phyloP scores from a whole-genome alignment of 2,329 filamentous ascomycete genomes.

The Tolypocladium tropicale region DNA sequence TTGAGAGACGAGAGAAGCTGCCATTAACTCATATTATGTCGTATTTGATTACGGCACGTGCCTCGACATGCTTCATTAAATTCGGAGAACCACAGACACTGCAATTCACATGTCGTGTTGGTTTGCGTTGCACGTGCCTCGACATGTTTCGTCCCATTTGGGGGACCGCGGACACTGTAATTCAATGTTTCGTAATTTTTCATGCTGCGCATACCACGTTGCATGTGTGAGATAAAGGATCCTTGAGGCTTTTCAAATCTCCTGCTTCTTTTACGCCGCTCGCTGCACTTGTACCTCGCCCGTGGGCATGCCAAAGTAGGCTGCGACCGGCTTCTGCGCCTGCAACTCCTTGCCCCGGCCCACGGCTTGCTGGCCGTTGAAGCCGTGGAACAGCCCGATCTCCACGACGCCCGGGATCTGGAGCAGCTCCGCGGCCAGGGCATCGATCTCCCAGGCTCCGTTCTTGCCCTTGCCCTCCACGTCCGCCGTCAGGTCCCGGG shows the following conservation, averaged over 20 bases:
- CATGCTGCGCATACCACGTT: too few relatives aligned
- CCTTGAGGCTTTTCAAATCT: neutral
- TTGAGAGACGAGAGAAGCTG: neutral
- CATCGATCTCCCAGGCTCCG: slow-evolving; percentile 71
- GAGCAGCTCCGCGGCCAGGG: slow-evolving; percentile 65
- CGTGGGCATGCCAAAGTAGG: slow-evolving; percentile 88
- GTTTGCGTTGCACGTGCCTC: too few relatives aligned
- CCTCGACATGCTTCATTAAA: too few relatives aligned
- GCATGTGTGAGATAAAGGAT: too few relatives aligned
- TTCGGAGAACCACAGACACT: too few relatives aligned
- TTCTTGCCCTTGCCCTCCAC: slow-evolving; percentile 38
- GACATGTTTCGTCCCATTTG: too few relatives aligned
- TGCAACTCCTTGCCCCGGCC: slow-evolving; percentile 45
- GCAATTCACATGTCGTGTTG: too few relatives aligned
- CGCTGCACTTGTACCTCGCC: slow-evolving; percentile 42
- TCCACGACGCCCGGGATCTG: slow-evolving; percentile 79
- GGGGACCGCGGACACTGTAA: too few relatives aligned
- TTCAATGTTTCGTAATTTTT: too few relatives aligned
- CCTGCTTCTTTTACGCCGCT: neutral
- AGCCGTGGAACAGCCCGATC: slow-evolving; percentile 79
- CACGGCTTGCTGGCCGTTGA: slow-evolving; percentile 60
- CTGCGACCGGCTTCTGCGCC: slow-evolving; percentile 84
- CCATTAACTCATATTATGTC: too few relatives aligned
- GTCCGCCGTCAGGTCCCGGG: slow-evolving; percentile 35
- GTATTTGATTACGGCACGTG: too few relatives aligned